Base-by-base conservation (phyloP, 768 basidiomycete genomes). In the Pisolithus albus region DNA sequence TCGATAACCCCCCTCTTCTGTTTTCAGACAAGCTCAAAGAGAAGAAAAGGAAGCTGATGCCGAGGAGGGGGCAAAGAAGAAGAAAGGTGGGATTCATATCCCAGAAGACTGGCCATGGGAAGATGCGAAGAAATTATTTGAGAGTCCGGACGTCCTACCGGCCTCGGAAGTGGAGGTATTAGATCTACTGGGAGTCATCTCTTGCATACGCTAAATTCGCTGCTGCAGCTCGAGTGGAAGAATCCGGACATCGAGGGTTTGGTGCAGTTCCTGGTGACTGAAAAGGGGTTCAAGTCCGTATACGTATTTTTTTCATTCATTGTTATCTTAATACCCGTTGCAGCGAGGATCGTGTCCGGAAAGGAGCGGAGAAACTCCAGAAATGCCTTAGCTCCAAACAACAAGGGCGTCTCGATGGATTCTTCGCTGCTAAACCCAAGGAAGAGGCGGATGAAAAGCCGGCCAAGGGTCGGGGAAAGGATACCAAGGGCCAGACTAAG, bases 31-130 rank as follows among this genome's bases (percentile, higher is more conserved):
- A 55, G 61, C 59, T 16, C 65, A 64, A 49, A 83, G 81, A 53
- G 71, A 66, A 18, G 67, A 67, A 21, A 73, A 77, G 62, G 66
- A 75, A 51, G 71, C 69, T 30, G 70, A 69, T 11, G 63, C 64
- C 34, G 73, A 70, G 7, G 70, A 70, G 19, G 75, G 72, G 8
- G 64, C 61, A 19, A 70, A 63, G 64, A 67, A 67, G 58, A 84
- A 82, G 59, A 89, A 85, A 45, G 92, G 88, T 7, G 83, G 83
- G 0, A 72, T 93, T 46, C 73, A 78, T 18, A 77, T 97, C 36
- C 95, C 96, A 0, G 93, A 93, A 42, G 84, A 95, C 53, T 99
- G 95, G 95, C 91, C 91, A 45, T 98, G 91, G 90, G 83, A 94
- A 66, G 86, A 92, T 56, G 96, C 96, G 36, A 93, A 93, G 70